phyloP scores from a whole-genome alignment of 768 basidiomycete species.

The Lentinula guzmanii region DNA sequence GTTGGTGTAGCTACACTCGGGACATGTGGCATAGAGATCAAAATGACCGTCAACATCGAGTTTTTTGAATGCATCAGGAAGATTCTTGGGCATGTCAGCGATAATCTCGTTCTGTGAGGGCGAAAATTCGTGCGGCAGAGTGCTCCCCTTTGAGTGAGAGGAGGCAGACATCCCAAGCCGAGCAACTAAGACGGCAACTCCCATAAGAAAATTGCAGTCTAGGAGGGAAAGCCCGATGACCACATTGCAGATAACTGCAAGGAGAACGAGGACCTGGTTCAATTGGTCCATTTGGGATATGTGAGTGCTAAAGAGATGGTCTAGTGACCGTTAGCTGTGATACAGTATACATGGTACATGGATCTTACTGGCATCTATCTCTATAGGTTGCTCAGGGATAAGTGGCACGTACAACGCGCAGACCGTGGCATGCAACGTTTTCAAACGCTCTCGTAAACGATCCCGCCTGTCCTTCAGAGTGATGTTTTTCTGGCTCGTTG shows the following conservation, averaged over 20 bases:
- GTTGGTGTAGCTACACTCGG: background rate
- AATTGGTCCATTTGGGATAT: background rate
- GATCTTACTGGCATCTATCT: background rate
- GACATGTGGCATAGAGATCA: background rate
- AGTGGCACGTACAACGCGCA: background rate
- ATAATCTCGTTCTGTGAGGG: background rate
- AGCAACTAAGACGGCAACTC: conserved; percentile 1
- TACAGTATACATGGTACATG: background rate
- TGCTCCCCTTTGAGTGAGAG: no score
- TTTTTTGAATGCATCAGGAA: background rate
- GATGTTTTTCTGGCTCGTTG: no score
- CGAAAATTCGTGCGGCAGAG: background rate
- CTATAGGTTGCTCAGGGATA: background rate
- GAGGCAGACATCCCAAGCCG: conserved; percentile 8
- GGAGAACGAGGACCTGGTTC: conserved; percentile 7
- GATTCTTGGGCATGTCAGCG: background rate
- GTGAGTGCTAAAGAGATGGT: background rate
- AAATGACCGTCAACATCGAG: background rate
- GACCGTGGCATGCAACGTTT: background rate
- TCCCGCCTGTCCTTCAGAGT: background rate
- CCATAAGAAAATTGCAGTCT: conserved; percentile 12
- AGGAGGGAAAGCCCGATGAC: conserved; percentile 9
- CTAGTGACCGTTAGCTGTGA: background rate
- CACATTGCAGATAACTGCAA: conserved; percentile 10
- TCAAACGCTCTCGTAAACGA: background rate